Base-by-base conservation (phyloP, 768 basidiomycete species). In the Boletales sp. region DNA sequence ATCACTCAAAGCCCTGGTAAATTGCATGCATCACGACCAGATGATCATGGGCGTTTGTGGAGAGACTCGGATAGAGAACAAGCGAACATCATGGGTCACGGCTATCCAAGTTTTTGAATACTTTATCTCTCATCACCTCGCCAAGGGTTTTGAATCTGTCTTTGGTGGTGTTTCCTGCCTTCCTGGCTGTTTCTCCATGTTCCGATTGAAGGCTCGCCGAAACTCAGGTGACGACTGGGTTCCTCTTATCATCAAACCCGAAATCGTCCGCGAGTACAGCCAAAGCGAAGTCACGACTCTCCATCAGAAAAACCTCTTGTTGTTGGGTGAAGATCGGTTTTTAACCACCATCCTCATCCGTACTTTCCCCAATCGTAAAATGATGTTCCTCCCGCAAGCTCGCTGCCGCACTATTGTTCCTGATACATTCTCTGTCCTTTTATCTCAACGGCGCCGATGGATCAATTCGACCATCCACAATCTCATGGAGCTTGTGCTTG, bases 101-200 rank as follows among this genome's bases (percentile, higher is more conserved):
- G 86, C 88, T 43, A 99, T 99, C 61, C 97, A 99, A 67, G 95
- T 98, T 37, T 94, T 93, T 65, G 92, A 94, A 67, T 99, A 99
- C 70, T 99, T 97, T 71, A 98, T 99, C 64, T 97, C 94, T 34
- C 97, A 99, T 70, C 95, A 99, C 68, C 81, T 94, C 46, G 90
- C 95, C 53, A 99, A 99, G 69, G 94, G 92, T 8, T 99, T 99
- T 71, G 97, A 99, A 69, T 94, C 97, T 18, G 93, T 97, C 21
- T 98, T 99, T 62, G 97, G 97, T 64, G 97, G 97, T 82, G 97
- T 99, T 50, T 94, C 97, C 12, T 99, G 97, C 75, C 76, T 98
- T 27, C 97, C 97, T 0, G 97, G 97, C n/a, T 99, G 97, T 70
- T 99, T 99, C 74, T 97, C 94, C 45, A 99, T 99, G 95, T 98